Base-by-base conservation (phyloP, 2,329 filamentous ascomycete genomes). In the Exserohilum rostratum region DNA sequence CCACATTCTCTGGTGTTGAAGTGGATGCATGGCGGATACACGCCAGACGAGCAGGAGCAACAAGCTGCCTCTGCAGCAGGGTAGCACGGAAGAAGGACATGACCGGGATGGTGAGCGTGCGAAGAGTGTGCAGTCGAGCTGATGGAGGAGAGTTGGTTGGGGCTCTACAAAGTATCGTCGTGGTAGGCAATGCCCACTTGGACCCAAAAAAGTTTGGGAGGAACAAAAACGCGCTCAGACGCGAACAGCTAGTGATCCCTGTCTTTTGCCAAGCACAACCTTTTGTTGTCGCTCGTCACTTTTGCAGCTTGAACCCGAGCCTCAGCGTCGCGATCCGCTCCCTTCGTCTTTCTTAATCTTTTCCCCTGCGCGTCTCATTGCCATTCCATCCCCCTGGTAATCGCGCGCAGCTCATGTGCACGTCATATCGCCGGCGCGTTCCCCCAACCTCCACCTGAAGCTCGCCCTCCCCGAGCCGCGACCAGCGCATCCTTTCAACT, bases 271-370 rank as follows among this genome's bases (percentile, higher is more conserved):
- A 64, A 63, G 60, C 51, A 47, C 34, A 46, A 35, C 62, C 62
- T 68, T 71, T 66, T 71, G 66, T 70, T 72, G 64, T 67, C 61
- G 55, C 45, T 52, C 56, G 46, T 60, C 57, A 61, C 60, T 58
- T 62, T 60, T 58, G 57, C 61, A 65, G 57, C 57, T 61, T 53
- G 54, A 55, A 40, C 58, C 53, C 57, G 50, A 57, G 57, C 47
- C 57, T 54, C 58, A 61, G 55, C 62, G 55, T 58, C 66, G 65
- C 69, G 43, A 68, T 71, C 71, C 71, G 66, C 53, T 65, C 46
- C 53, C 47, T 46, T 46, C 53, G 40, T 49, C 58, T 43, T 57
- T 60, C 52, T 60, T 56, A 45, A 59, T 50, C 44, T 60, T 48
- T 20, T 49, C 34, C 40, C 44, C 47, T 50, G 56, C 59, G 65